These are phyloP conservation scores for Mycena venus DNA, from an alignment of 768 basidiomycete species.

Conservation along the genomic window DNA sequence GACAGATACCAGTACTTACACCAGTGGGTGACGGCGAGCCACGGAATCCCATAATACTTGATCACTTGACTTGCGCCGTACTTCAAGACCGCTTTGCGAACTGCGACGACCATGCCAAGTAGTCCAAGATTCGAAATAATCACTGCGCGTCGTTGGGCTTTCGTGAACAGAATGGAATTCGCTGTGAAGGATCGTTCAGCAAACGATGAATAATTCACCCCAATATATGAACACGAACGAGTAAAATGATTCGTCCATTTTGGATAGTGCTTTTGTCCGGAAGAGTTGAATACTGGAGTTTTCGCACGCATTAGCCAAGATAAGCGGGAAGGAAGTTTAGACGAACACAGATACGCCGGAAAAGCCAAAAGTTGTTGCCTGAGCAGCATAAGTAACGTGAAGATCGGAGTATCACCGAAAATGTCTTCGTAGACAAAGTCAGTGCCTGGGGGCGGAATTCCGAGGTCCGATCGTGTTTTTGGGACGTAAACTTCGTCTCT, in stretches of 20 bases:
- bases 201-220: not conserved
- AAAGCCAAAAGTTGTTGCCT: constrained; percentile 58
- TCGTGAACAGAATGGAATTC: constrained; percentile 52
- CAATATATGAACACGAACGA: constrained; percentile 29
- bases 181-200: constrained; percentile 37
- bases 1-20: constrained; percentile 5
- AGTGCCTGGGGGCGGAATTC: constrained; percentile 52
- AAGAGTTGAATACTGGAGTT: constrained; percentile 50
- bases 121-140: constrained; percentile 55
- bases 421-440: constrained; percentile 48
- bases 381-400: constrained; percentile 54
- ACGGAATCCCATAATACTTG: constrained; percentile 41
- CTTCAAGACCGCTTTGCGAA: constrained; percentile 36
- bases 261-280: constrained; percentile 52
- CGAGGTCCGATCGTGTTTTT: constrained; percentile 68
- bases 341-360: constrained; percentile 56
- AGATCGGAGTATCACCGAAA: constrained; percentile 59
- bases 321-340: not conserved
- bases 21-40: constrained; percentile 32
- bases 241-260: constrained; percentile 59
- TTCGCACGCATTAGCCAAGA: constrained; percentile 1
- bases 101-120: constrained; percentile 40
- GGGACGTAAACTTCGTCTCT: constrained; percentile 73
- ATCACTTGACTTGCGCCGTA: constrained; percentile 43
- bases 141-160: constrained; percentile 48